A percentile compares a stretch with the other conserved stretches of the same genome.
phyloP scores from a whole-genome alignment of 2,329 filamentous ascomycete genomes.

The Beauveria sp. region DNA sequence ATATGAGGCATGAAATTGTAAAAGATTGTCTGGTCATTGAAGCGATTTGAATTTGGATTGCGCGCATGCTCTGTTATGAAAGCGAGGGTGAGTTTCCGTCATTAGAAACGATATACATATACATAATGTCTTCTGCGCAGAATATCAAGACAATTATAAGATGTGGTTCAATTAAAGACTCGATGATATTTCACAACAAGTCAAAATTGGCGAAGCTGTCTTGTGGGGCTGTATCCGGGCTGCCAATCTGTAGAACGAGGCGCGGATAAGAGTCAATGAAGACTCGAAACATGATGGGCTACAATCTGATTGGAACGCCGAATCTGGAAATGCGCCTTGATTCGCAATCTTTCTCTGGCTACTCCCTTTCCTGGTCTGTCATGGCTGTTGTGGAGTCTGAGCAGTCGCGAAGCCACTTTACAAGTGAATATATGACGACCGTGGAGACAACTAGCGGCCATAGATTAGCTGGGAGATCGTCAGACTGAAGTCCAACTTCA shows the following conservation, averaged over 20 bases:
- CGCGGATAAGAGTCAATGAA: too few relatives aligned
- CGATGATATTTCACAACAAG: too few relatives aligned
- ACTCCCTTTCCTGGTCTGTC: background rate
- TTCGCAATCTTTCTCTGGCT: background rate
- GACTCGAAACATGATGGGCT: too few relatives aligned
- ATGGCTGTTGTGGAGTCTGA: background rate
- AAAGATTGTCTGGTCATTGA: background rate
- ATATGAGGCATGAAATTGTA: background rate
- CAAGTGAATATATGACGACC: background rate
- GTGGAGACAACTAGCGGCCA: background rate
- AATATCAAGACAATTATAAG: too few relatives aligned
- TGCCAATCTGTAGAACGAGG: too few relatives aligned
- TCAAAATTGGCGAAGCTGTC: too few relatives aligned
- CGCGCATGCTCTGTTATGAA: background rate
- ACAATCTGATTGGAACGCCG: too few relatives aligned
- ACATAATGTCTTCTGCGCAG: too few relatives aligned
- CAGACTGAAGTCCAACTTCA: background rate
- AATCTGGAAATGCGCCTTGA: background rate
- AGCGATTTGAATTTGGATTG: background rate
- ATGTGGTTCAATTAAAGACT: too few relatives aligned
- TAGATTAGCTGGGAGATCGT: constrained; percentile 1
- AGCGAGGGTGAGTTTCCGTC: too few relatives aligned
- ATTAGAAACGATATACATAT: too few relatives aligned
- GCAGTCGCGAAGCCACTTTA: background rate
- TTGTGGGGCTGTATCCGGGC: too few relatives aligned